phyloP scores from a whole-genome alignment of 768 basidiomycete species.

The Serendipita vermifera region DNA sequence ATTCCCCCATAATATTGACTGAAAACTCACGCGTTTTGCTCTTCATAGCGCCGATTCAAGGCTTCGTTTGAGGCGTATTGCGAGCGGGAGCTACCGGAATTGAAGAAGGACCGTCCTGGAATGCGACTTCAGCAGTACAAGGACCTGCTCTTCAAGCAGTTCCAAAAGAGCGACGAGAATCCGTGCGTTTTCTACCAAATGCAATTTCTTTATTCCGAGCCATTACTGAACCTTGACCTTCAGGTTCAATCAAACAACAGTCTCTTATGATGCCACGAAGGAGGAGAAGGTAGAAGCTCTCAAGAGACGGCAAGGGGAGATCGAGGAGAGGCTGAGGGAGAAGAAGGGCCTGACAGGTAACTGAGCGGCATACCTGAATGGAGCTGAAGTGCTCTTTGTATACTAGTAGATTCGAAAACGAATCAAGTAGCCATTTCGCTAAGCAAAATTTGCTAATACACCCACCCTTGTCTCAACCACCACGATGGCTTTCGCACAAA shows the following conservation, averaged over 20 bases:
- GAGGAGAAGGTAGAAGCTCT: conserved; percentile 73
- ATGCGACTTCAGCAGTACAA: conserved; percentile 84
- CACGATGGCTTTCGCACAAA: too few relatives aligned
- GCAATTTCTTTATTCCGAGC: conserved; percentile 3
- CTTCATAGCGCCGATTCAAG: conserved; percentile 26
- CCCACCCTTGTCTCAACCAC: too few relatives aligned
- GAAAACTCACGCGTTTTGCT: not conserved
- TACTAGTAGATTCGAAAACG: too few relatives aligned
- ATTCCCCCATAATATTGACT: conserved; percentile 2
- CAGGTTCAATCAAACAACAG: conserved; percentile 73
- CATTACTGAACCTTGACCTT: conserved; percentile 1
- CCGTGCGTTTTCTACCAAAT: conserved; percentile 42
- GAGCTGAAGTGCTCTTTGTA: too few relatives aligned
- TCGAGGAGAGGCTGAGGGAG: conserved; percentile 49
- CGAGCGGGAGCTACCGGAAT: conserved; percentile 71
- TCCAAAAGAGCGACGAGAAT: conserved; percentile 94
- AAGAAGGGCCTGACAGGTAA: conserved; percentile 4
- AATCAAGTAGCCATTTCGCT: too few relatives aligned
- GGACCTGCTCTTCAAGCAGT: conserved; percentile 84
- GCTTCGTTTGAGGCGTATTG: conserved; percentile 84
- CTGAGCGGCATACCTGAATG: too few relatives aligned
- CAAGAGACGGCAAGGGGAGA: conserved; percentile 48
- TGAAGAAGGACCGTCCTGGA: conserved; percentile 76
- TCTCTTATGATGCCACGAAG: conserved; percentile 76
- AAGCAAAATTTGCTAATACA: too few relatives aligned